phyloP scores from a whole-genome alignment of 257 asterid genomes.

The Verbena officinalis region DNA sequence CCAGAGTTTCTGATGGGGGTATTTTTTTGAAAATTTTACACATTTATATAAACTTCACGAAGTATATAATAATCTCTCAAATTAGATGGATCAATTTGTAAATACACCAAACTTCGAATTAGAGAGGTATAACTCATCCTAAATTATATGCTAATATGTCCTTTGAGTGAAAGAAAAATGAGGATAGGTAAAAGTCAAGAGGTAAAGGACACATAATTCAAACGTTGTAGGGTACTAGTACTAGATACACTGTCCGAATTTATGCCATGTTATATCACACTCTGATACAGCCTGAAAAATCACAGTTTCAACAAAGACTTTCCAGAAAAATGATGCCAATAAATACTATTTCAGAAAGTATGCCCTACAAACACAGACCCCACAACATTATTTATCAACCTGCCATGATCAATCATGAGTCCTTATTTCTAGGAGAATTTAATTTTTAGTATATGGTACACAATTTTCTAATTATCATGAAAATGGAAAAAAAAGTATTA shows the following conservation, averaged over 20 bases:
- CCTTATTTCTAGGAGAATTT: not conserved
- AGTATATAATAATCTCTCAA: too few species aligned
- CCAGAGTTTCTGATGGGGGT: too few species aligned
- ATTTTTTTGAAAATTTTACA: too few species aligned
- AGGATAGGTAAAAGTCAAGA: constrained; percentile 8
- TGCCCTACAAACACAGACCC: constrained; percentile 26
- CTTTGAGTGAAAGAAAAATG: constrained; percentile 10
- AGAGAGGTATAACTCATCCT: too few species aligned
- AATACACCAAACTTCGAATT: too few species aligned
- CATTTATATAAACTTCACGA: too few species aligned
- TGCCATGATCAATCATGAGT: constrained; percentile 20
- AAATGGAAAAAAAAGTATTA: not conserved
- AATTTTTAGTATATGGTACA: not conserved
- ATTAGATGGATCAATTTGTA: too few species aligned
- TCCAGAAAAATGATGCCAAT: constrained; percentile 4
- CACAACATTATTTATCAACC: constrained; percentile 18
- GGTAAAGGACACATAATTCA: constrained; percentile 13
- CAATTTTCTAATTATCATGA: not conserved
- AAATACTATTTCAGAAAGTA: constrained; percentile 5
- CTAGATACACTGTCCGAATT: constrained; percentile 16
- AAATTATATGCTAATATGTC: constrained; percentile 11
- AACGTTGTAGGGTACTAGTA: constrained; percentile 25
- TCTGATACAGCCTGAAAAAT: not conserved
- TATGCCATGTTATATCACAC: constrained; percentile 18
- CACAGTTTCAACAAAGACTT: too few species aligned